Evolutionary conservation across 352 stramenopile genomes (phyloP).

Genomic region (Peronospora farinosa): DNA sequence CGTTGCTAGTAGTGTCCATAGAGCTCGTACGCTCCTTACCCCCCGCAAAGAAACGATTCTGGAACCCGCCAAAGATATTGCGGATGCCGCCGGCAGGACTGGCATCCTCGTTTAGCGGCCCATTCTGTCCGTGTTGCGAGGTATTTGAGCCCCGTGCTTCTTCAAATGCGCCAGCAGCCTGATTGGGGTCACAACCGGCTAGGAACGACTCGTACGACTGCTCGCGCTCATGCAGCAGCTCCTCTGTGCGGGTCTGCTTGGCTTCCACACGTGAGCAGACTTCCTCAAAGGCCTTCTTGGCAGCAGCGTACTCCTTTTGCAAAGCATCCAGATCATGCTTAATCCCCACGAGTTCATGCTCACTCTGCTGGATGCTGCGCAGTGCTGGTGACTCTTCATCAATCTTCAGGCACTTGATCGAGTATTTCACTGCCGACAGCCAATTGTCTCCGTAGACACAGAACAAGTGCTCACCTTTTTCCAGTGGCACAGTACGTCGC

Average conservation of each 20-base stretch:
- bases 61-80: slow-evolving; percentile 63
- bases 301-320: slow-evolving; percentile 73
- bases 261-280: slow-evolving; percentile 59
- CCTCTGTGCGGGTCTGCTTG: slow-evolving; percentile 67
- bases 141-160: slow-evolving; percentile 27
- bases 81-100: slow-evolving; percentile 40
- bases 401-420: slow-evolving; percentile 81
- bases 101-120: slow-evolving; percentile 31
- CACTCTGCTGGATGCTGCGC: slow-evolving; percentile 59
- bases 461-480: slow-evolving; percentile 80
- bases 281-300: slow-evolving; percentile 78
- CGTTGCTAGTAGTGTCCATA: slow-evolving; percentile 39
- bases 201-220: slow-evolving; percentile 73
- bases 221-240: slow-evolving; percentile 60
- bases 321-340: slow-evolving; percentile 71
- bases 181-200: slow-evolving; percentile 43
- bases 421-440: slow-evolving; percentile 84
- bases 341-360: slow-evolving; percentile 67
- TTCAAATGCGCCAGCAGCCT: slow-evolving; percentile 13
- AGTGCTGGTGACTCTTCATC: slow-evolving; percentile 47
- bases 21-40: slow-evolving; percentile 54
- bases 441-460: slow-evolving; percentile 88
- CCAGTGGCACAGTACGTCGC: slow-evolving; percentile 65
- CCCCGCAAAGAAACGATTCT: slow-evolving; percentile 65
- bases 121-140: slow-evolving; percentile 34